A percentile compares a stretch with the other conserved stretches of the same genome.
Conservation (phyloP, 106 monocot species). For the Amphibolis antarctica region DNA sequence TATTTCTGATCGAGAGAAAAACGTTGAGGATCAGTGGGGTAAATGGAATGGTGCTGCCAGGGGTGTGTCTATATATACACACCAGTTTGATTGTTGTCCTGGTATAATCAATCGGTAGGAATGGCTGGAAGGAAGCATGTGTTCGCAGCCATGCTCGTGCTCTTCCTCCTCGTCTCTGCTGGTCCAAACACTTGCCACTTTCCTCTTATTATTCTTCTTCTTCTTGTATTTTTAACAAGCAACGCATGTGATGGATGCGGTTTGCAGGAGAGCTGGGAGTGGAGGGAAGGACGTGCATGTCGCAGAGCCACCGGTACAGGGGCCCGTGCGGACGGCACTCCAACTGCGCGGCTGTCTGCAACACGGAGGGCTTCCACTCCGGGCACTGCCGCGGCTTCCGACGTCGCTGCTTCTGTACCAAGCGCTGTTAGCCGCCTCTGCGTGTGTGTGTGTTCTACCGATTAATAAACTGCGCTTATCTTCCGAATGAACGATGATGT, state of each 20-base stretch:
- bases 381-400: constrained; percentile 19
- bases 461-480: too few relatives aligned
- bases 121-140: too few relatives aligned
- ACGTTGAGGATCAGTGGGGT: too few relatives aligned
- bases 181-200: not conserved
- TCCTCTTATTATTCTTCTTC: not conserved
- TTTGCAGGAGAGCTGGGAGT: not conserved
- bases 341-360: constrained; percentile 23
- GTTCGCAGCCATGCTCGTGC: too few relatives aligned
- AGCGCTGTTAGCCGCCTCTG: constrained; percentile 2
- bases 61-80: too few relatives aligned
- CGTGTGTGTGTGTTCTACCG: too few relatives aligned
- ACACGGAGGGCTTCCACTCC: constrained; percentile 18
- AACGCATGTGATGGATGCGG: not conserved
- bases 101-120: too few relatives aligned
- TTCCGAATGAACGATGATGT: too few relatives aligned
- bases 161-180: not conserved
- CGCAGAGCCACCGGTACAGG: constrained; percentile 17
- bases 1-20: too few relatives aligned
- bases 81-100: too few relatives aligned
- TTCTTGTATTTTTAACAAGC: not conserved
- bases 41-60: too few relatives aligned
- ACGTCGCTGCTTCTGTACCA: constrained; percentile 26
- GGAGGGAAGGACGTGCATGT: constrained; percentile 17
- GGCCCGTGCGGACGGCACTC: constrained; percentile 12